These are phyloP conservation scores for Candida mesenterica DNA, from an alignment of 1,139 yeast species.

Conservation along the genomic window DNA sequence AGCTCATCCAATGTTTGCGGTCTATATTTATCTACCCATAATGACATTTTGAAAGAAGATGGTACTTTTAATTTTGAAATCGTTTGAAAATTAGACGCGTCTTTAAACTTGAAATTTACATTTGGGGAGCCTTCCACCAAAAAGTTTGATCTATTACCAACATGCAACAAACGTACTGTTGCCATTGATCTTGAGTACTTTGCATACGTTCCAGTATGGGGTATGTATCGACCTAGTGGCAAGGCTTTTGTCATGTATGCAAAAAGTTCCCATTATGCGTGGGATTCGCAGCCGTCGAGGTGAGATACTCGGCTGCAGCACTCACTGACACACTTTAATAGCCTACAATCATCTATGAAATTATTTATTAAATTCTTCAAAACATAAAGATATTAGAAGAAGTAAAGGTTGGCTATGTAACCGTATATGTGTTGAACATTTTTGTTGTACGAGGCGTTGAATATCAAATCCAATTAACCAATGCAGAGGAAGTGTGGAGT, in stretches of 20 bases:
- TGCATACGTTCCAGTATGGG: too few species aligned
- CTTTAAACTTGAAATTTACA: too few species aligned
- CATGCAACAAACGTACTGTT: too few species aligned
- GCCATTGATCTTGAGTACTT: too few species aligned
- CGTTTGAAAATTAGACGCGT: background rate
- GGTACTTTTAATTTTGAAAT: slow-evolving; percentile 2
- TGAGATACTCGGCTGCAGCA: background rate
- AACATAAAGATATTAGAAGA: background rate
- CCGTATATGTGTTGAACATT: slow-evolving; percentile 8
- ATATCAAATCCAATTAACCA: slow-evolving; percentile 10
- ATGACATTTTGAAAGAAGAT: slow-evolving; percentile 53
- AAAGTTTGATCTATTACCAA: too few species aligned
- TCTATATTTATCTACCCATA: slow-evolving; percentile 95
- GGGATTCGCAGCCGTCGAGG: too few species aligned
- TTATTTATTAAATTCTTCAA: too few species aligned
- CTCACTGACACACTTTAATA: slow-evolving; percentile 1
- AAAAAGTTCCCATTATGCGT: too few species aligned
- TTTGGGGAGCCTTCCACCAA: too few species aligned
- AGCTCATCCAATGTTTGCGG: slow-evolving; percentile 67
- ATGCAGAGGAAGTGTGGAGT: slow-evolving; percentile 3
- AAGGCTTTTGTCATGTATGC: too few species aligned
- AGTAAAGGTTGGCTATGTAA: slow-evolving; percentile 1
- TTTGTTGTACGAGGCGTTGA: slow-evolving; percentile 8
- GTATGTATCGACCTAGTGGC: too few species aligned
- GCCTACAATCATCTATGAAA: too few species aligned